Evolutionary conservation across 2,329 filamentous ascomycete species (phyloP), one percentile per base, ranked within the genome.

Genomic region (Akanthomyces uredinophilus): DNA sequence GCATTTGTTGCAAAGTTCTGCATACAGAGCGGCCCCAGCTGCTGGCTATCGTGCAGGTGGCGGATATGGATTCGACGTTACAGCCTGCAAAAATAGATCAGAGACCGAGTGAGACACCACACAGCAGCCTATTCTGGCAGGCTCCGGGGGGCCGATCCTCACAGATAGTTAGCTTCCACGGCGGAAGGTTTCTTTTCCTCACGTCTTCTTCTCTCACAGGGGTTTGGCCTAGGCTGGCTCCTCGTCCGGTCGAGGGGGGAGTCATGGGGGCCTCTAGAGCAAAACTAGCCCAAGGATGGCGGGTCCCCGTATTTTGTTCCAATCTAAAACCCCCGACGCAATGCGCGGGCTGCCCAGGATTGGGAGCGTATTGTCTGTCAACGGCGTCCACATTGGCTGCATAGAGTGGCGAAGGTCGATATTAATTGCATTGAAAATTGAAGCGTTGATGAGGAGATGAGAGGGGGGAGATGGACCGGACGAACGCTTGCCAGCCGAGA

Each of bases 41-140:
- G 37, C 18, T 24, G 22, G 20, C 46, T 41, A 29, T 50, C 27
- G 27, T 44, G 47, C 57, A 24, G 37, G 47, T 44, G 39, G 57
- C 47, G 37, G 47, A 13, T 35, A 44, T 11, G 47, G 27, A 46
- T 43, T 54, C 41, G 58, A 61, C 41, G 58, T 54, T 61, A 47
- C 58, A 46, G 27, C 41, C 41, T 61, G 58, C 22, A 51, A 61
- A 54, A 44, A 54, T 49, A 61, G 41, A 61, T 54, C 41, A 61
- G 58, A 46, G 49, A 52, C 41, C 22, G 29, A 13, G 39, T 14
- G 18, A 43, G 41, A 57, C 41, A 44, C 41, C 16, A 32, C 24
- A 32, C 18, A 47, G 20, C 49, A 27, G 49, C 49, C 39, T 20
- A 6, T 35, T 41, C 56, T 43, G 47, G 46, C 37, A 60, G 18